Conservation (phyloP, 352 stramenopile genomes). For the Phytophthora aleatoria region DNA sequence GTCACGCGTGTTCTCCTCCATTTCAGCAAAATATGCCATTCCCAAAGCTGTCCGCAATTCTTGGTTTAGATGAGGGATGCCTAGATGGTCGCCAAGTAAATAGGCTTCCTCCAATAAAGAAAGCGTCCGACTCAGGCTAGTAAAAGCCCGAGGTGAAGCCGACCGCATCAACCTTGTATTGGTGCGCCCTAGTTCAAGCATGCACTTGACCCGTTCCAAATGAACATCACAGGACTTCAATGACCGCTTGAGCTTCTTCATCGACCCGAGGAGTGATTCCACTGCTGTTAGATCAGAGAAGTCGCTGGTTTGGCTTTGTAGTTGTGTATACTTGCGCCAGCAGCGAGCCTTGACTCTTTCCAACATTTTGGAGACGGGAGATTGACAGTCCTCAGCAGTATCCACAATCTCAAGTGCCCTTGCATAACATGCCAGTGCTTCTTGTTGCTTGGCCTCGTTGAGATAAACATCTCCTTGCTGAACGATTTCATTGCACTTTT, state of each 20-base stretch:
- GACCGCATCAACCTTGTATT: constrained; percentile 53
- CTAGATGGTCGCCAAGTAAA: constrained; percentile 43
- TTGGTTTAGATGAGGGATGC: constrained; percentile 52
- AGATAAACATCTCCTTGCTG: constrained; percentile 43
- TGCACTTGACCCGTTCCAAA: constrained; percentile 57
- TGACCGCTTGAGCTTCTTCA: constrained; percentile 53
- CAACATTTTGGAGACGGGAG: constrained; percentile 14
- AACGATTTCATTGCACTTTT: constrained; percentile 54
- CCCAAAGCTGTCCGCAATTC: constrained; percentile 50
- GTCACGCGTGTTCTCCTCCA: constrained; percentile 21
- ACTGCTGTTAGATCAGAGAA: constrained; percentile 30
- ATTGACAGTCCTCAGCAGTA: constrained; percentile 4
- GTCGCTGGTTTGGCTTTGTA: constrained; percentile 35
- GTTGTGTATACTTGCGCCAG: constrained; percentile 51
- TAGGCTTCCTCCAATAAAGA: constrained; percentile 52
- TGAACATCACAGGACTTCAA: constrained; percentile 42
- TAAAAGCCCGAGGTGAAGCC: constrained; percentile 40
- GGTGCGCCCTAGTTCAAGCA: constrained; percentile 47
- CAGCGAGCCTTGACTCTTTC: constrained; percentile 38
- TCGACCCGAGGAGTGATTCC: constrained; percentile 40
- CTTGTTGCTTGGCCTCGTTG: constrained; percentile 24
- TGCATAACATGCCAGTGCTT: constrained; percentile 32
- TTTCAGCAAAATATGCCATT: constrained; percentile 49
- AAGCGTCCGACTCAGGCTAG: constrained; percentile 35
- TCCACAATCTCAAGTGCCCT: constrained; percentile 29